phyloP scores from a whole-genome alignment of 2,329 filamentous ascomycete species.

The Claviceps lovelessii region DNA sequence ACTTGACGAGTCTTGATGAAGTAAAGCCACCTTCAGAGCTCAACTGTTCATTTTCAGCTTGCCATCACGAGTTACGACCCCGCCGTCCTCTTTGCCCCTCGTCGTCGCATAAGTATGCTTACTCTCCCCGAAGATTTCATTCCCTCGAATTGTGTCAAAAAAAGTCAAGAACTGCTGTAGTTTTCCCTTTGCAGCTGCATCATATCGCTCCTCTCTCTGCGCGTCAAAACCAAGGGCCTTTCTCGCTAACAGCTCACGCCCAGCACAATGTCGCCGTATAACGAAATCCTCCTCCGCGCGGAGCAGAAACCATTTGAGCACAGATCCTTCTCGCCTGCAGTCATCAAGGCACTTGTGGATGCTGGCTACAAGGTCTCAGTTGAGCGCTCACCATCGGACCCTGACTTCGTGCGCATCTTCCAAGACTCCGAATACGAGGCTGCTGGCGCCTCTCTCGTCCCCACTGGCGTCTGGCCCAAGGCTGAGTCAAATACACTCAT shows the following conservation, averaged over 20 bases:
- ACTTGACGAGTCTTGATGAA: background rate
- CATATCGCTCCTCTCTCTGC: background rate
- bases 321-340: constrained; percentile 27
- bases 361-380: constrained; percentile 56
- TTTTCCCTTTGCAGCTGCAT: background rate
- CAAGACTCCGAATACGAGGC: constrained; percentile 46
- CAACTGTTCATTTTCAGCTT: background rate
- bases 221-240: background rate
- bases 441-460: constrained; percentile 50
- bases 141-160: background rate
- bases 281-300: constrained; percentile 37
- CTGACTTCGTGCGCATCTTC: constrained; percentile 41
- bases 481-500: constrained; percentile 56
- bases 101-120: background rate
- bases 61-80: background rate
- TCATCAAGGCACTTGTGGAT: constrained; percentile 42
- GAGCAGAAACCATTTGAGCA: constrained; percentile 30
- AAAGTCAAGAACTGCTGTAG: background rate
- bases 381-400: constrained; percentile 33
- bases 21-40: background rate
- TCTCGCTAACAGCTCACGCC: background rate
- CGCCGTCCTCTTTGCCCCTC: background rate
- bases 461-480: constrained; percentile 52
- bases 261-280: constrained; percentile 15
- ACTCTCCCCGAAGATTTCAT: background rate